Evolutionary conservation across 1,284 basidiomycete genomes (phyloP), one percentile per base, ranked within the genome.

Genomic region (Puccinia coronata): DNA sequence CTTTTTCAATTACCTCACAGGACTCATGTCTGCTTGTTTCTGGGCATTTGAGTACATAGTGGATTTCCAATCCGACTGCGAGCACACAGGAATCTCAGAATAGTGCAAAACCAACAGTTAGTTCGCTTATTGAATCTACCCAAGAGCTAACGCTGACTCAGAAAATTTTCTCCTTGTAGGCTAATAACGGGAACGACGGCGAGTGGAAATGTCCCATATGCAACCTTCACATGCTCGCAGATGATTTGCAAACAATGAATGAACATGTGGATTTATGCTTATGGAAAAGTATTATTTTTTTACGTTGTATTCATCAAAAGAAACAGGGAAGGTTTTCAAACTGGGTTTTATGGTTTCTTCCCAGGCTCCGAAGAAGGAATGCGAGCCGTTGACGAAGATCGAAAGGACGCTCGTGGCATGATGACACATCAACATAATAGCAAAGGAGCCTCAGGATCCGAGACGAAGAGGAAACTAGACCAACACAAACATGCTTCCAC

Each of bases 261-360:
- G 70, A 72, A 55, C 70, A 72, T 34, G 70, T 72, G 14, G 70
- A 72, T 72, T 55, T 72, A 20, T 72, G 70, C 39, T 53, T 72
- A 53, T 72, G 70, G 70, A 47, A 72, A 14, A 72, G 70, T 72
- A 14, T 47, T 28, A 23, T 43, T 6, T 16, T 20, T 43, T 67
- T 16, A 43, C 23, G 1, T 34, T 18, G 43, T 8, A 43, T n/a
- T n/a, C n/a, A 23, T 25, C 55, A 31, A 18, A 31, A 16, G 12
- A 31, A 34, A 11, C 9, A 9, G 6, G 20, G n/a, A 72, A 43
- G 43, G 43, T 43, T 6, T 6, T 43, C 43, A 43, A 43, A 43
- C 16, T 16, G 16, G 43, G 43, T 39, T 36, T 4, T 49, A 4
- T 49, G 9, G 28, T n/a, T n/a, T n/a, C n/a, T n/a, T n/a, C 28